Conservation (phyloP, 352 stramenopile genomes). For the Phytophthora sp. region DNA sequence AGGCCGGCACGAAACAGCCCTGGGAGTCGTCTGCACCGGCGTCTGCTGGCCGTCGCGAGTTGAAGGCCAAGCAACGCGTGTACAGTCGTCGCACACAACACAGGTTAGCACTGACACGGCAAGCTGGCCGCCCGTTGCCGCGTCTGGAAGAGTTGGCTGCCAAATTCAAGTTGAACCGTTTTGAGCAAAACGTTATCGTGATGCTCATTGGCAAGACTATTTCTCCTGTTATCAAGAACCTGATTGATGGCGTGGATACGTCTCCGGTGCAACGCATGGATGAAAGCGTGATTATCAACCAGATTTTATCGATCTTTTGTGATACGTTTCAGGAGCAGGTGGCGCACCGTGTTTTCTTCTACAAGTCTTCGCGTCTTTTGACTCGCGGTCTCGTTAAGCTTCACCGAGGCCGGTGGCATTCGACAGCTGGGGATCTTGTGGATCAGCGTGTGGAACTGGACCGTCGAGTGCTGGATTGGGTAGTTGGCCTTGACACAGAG, state of each 20-base stretch:
- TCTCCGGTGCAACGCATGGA: slow-evolving; percentile 89
- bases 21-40: slow-evolving; percentile 74
- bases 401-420: slow-evolving; percentile 84
- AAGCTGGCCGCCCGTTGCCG: slow-evolving; percentile 64
- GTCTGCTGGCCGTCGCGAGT: slow-evolving; percentile 70
- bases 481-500: slow-evolving; percentile 87
- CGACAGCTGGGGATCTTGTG: slow-evolving; percentile 81
- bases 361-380: slow-evolving; percentile 86
- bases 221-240: slow-evolving; percentile 89
- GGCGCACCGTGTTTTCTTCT: slow-evolving; percentile 86
- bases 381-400: slow-evolving; percentile 82
- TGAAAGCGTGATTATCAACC: slow-evolving; percentile 90
- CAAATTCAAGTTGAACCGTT: slow-evolving; percentile 87
- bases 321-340: slow-evolving; percentile 91
- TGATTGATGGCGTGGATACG: slow-evolving; percentile 86
- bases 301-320: slow-evolving; percentile 89
- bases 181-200: slow-evolving; percentile 91
- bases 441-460: slow-evolving; percentile 88
- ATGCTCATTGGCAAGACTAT: slow-evolving; percentile 92
- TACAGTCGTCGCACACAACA: slow-evolving; percentile 72
- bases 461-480: slow-evolving; percentile 86
- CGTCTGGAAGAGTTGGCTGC: slow-evolving; percentile 75
- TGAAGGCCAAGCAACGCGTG: slow-evolving; percentile 88
- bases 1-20: slow-evolving; percentile 82
- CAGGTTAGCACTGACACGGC: slow-evolving; percentile 64